These are phyloP conservation scores for Cryptomeria japonica DNA, from an alignment of 75 land plant genomes.

Conservation along the genomic window DNA sequence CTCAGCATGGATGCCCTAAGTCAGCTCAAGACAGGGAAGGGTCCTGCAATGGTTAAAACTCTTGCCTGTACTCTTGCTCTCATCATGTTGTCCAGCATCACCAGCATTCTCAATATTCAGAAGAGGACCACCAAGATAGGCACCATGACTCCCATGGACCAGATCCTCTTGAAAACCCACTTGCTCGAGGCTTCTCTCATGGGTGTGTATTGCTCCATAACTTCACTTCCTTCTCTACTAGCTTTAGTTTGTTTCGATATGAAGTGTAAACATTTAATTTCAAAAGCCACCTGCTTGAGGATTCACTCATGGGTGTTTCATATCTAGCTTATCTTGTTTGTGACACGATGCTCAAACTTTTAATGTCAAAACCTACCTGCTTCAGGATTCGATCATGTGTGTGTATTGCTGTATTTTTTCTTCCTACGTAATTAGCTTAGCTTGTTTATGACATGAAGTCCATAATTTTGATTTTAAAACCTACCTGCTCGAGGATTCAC, in stretches of 20 bases:
- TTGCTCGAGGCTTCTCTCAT: slow-evolving; percentile 30
- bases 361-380: no score
- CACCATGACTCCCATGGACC: slow-evolving; percentile 24
- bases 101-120: slow-evolving; percentile 20
- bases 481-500: no score
- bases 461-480: no score
- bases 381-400: no score
- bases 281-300: no score
- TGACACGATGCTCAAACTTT: no score
- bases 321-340: no score
- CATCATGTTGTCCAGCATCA: slow-evolving; percentile 18
- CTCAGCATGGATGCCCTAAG: slow-evolving; percentile 13
- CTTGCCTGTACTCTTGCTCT: slow-evolving; percentile 16
- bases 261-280: no score
- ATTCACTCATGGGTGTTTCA: no score
- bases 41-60: slow-evolving; percentile 23
- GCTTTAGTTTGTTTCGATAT: neutral
- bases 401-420: no score
- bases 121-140: slow-evolving; percentile 15
- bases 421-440: no score
- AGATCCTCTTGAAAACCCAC: slow-evolving; percentile 26
- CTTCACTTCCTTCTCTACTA: neutral
- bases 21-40: slow-evolving; percentile 21
- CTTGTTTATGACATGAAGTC: no score
- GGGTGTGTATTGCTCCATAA: slow-evolving; percentile 9